Percentiles rank a stretch among this genome's conserved stretches.
phyloP scores from a whole-genome alignment of 495 filamentous ascomycete genomes.

The Aspergillus incahuasiensis region DNA sequence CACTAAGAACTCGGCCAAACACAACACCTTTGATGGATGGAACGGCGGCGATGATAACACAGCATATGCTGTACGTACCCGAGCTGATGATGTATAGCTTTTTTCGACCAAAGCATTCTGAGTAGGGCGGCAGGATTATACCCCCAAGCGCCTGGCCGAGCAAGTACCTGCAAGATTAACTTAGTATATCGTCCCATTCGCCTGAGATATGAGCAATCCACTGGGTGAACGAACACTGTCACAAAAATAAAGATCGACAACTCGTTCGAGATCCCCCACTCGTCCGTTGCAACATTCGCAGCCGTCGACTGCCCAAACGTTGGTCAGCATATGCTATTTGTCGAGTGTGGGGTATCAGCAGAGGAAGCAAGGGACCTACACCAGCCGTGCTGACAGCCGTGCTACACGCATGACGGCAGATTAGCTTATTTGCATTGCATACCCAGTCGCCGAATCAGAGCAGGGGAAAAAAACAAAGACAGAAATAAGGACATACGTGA shows the following conservation, averaged over 20 bases:
- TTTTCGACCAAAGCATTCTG: constrained; percentile 49
- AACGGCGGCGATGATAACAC: constrained; percentile 37
- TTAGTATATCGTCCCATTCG: background rate
- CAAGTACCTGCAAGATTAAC: constrained; percentile 33
- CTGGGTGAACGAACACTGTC: constrained; percentile 29
- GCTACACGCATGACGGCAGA: constrained; percentile 13
- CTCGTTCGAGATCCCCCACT: constrained; percentile 27
- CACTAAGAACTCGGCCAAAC: constrained; percentile 42
- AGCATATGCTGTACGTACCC: constrained; percentile 37
- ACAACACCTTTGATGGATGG: constrained; percentile 33
- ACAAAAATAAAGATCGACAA: constrained; percentile 38
- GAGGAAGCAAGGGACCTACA: constrained; percentile 19
- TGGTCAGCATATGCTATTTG: constrained; percentile 11
- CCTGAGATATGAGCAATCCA: too few relatives aligned
- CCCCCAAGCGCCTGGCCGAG: constrained; percentile 48
- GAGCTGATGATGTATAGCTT: constrained; percentile 46
- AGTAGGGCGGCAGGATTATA: constrained; percentile 48
- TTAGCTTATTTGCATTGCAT: constrained; percentile 1
- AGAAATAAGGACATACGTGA: constrained; percentile 28
- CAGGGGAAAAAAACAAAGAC: background rate
- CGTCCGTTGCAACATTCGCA: constrained; percentile 28
- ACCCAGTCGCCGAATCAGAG: background rate
- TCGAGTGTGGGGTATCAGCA: background rate
- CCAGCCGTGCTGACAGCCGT: constrained; percentile 40
- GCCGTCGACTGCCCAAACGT: constrained; percentile 25